Percentiles rank a stretch among this genome's conserved stretches.
Conservation (phyloP, 306 rosid species). For the Corylus heterophylla region DNA sequence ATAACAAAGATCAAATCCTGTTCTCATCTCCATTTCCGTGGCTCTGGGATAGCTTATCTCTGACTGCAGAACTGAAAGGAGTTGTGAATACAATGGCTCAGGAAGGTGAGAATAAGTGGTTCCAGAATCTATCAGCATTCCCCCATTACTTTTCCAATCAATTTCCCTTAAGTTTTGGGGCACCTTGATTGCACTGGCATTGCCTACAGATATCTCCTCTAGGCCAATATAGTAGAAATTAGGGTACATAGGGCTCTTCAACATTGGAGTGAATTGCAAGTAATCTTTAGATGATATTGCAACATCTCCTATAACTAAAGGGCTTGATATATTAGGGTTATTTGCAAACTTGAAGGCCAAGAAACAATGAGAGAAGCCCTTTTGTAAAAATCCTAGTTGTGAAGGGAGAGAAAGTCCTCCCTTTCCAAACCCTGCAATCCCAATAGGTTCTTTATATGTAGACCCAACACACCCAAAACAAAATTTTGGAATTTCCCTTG, state of each 20-base stretch:
- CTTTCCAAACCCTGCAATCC: conserved; percentile 61
- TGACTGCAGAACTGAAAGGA: conserved; percentile 39
- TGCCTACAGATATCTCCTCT: conserved; percentile 40
- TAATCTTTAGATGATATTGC: conserved; percentile 41
- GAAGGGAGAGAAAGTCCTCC: conserved; percentile 52
- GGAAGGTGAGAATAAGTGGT: conserved; percentile 62
- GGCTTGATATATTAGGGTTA: conserved; percentile 59
- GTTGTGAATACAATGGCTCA: conserved; percentile 49
- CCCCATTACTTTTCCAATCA: conserved; percentile 56
- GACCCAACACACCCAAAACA: conserved; percentile 59
- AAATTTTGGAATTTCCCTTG: conserved; percentile 36
- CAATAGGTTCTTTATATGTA: conserved; percentile 49
- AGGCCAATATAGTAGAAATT: conserved; percentile 52
- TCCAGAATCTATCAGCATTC: conserved; percentile 54
- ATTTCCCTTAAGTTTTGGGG: conserved; percentile 43
- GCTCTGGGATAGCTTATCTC: conserved; percentile 45
- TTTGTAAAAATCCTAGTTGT: conserved; percentile 45
- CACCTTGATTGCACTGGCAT: conserved; percentile 24
- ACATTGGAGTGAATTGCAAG: conserved; percentile 50
- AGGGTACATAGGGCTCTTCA: conserved; percentile 48
- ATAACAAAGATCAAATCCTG: conserved; percentile 56
- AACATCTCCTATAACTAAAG: conserved; percentile 43
- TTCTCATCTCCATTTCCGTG: conserved; percentile 34
- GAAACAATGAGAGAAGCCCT: conserved; percentile 57
- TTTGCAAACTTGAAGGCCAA: conserved; percentile 55